These are phyloP conservation scores for Cryptococcus floricola DNA, from an alignment of 1,284 basidiomycete genomes.

Conservation along the genomic window DNA sequence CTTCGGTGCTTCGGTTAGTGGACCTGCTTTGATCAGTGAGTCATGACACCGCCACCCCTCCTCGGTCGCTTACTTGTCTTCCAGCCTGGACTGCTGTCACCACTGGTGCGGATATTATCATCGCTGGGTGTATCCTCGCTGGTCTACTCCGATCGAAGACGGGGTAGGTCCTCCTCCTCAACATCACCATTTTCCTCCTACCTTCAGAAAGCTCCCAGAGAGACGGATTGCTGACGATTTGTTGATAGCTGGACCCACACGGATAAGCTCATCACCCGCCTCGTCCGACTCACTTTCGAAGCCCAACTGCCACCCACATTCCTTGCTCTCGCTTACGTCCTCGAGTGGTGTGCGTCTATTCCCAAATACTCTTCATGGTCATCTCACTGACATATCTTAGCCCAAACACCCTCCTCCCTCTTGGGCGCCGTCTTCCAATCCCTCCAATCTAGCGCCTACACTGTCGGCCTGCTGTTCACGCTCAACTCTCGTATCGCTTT, in stretches of 20 bases:
- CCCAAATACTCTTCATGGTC: too few species aligned
- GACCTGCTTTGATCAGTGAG: constrained; percentile 22
- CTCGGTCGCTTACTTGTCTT: too few species aligned
- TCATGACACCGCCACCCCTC: not conserved
- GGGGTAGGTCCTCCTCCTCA: not conserved
- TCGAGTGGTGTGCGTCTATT: constrained; percentile 31
- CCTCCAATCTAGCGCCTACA: constrained; percentile 24
- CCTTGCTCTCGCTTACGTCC: constrained; percentile 23
- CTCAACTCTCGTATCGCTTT: constrained; percentile 20
- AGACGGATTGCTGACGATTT: too few species aligned
- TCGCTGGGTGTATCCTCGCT: constrained; percentile 25
- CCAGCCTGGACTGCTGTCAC: constrained; percentile 20
- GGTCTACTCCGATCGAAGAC: constrained; percentile 27
- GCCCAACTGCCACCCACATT: constrained; percentile 31
- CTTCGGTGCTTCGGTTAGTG: constrained; percentile 17
- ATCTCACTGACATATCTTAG: not conserved
- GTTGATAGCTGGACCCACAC: constrained; percentile 21
- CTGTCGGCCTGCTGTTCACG: constrained; percentile 22
- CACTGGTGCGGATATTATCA: constrained; percentile 28
- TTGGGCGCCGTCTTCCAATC: constrained; percentile 26
- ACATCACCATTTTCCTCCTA: too few species aligned
- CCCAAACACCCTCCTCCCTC: constrained; percentile 17
- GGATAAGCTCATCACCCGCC: constrained; percentile 26
- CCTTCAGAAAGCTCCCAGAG: too few species aligned
- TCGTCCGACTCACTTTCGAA: constrained; percentile 34